These are phyloP conservation scores for Malassezia sp. DNA, from an alignment of 1,284 basidiomycete species.

Conservation along the genomic window DNA sequence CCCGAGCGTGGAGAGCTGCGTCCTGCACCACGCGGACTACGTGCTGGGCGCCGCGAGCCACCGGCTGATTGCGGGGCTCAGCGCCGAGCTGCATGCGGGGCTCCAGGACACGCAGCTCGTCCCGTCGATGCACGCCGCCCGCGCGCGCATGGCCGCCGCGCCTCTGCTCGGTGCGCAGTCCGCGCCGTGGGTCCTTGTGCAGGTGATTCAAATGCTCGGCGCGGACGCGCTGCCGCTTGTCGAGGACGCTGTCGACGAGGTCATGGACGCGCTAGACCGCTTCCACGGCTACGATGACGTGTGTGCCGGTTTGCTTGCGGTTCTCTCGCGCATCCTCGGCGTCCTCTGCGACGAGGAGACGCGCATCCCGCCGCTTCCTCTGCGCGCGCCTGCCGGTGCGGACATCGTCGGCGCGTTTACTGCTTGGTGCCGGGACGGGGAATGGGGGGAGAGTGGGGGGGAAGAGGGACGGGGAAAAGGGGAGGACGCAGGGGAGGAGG, in stretches of 20 bases:
- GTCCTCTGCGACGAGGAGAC: slow-evolving; percentile 23
- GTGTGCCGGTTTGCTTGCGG: slow-evolving; percentile 28
- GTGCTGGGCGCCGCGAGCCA: slow-evolving; percentile 38
- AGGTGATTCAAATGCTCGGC: slow-evolving; percentile 38
- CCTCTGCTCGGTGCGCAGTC: slow-evolving; percentile 26
- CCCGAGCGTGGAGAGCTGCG: slow-evolving; percentile 24
- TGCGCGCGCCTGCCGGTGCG: neutral
- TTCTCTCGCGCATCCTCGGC: slow-evolving; percentile 31
- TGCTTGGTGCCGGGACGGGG: too few relatives aligned
- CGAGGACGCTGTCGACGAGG: slow-evolving; percentile 43
- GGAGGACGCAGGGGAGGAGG: too few relatives aligned
- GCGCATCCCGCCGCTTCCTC: too few relatives aligned
- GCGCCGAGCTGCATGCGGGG: slow-evolving; percentile 18
- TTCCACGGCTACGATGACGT: slow-evolving; percentile 33
- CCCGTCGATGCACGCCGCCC: neutral
- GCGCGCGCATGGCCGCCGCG: neutral
- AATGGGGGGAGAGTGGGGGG: too few relatives aligned
- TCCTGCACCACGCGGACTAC: slow-evolving; percentile 40
- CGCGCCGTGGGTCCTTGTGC: slow-evolving; percentile 42
- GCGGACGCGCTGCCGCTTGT: slow-evolving; percentile 34
- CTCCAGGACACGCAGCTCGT: slow-evolving; percentile 1
- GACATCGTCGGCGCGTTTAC: too few relatives aligned
- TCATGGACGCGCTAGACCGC: slow-evolving; percentile 39
- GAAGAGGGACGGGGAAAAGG: too few relatives aligned
- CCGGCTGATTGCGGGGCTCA: slow-evolving; percentile 23